Conservation (phyloP, 2,329 filamentous ascomycete genomes). For the Colletotrichum zoysiae region DNA sequence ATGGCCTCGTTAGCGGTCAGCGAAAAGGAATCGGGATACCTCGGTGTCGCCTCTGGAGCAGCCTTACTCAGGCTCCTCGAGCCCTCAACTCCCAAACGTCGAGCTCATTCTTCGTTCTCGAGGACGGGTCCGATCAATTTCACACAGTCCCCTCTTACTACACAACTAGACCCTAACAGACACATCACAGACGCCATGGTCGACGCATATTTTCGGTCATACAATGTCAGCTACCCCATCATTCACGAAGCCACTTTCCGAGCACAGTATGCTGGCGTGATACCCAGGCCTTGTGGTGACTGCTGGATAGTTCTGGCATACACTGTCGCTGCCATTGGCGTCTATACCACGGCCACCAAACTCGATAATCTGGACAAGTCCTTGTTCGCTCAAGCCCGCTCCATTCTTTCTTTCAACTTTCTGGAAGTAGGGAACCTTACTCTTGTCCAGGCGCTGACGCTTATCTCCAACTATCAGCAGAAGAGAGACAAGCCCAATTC, state of each 20-base stretch:
- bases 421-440: slow-evolving; percentile 47
- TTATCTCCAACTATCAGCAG: slow-evolving; percentile 53
- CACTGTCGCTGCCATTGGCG: slow-evolving; percentile 29
- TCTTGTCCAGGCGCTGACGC: slow-evolving; percentile 49
- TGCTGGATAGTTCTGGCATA: slow-evolving; percentile 50
- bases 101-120: slow-evolving; percentile 43
- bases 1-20: slow-evolving; percentile 54
- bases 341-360: slow-evolving; percentile 26
- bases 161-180: slow-evolving; percentile 51
- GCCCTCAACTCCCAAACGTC: slow-evolving; percentile 46
- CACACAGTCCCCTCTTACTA: slow-evolving; percentile 37
- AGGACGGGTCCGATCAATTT: slow-evolving; percentile 28
- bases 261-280: slow-evolving; percentile 44
- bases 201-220: slow-evolving; percentile 42
- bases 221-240: slow-evolving; percentile 36
- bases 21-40: slow-evolving; percentile 57
- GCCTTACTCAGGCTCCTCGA: slow-evolving; percentile 56
- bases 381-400: slow-evolving; percentile 24
- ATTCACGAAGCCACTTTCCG: slow-evolving; percentile 33
- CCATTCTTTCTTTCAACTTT: slow-evolving; percentile 37
- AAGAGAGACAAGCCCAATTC: slow-evolving; percentile 65
- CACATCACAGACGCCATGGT: slow-evolving; percentile 50
- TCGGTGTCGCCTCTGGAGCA: slow-evolving; percentile 60
- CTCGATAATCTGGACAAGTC: slow-evolving; percentile 26
- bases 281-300: slow-evolving; percentile 49